Evolutionary conservation across 352 stramenopile species (phyloP).

Genomic region (Globisporangium rhizosaccharum): DNA sequence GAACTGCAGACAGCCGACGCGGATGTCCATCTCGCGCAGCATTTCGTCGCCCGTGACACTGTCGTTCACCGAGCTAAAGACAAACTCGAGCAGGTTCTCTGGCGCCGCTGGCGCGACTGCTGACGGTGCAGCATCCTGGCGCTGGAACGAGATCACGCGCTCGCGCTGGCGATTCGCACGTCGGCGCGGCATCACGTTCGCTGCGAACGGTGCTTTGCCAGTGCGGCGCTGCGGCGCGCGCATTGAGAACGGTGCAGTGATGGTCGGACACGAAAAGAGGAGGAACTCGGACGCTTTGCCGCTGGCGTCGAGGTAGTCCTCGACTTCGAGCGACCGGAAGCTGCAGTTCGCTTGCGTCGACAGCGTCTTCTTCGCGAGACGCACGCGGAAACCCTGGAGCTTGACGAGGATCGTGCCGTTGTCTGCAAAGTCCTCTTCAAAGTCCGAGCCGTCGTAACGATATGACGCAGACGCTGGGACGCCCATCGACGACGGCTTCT

Average conservation of each 20-base stretch:
- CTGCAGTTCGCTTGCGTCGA: conserved; percentile 68
- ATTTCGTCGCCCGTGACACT: conserved; percentile 48
- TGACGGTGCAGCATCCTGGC: conserved; percentile 13
- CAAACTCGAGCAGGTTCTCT: conserved; percentile 63
- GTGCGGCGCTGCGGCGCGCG: conserved; percentile 35
- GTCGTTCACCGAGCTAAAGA: conserved; percentile 53
- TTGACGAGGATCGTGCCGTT: conserved; percentile 71
- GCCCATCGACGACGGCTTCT: conserved; percentile 51
- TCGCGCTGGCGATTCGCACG: conserved; percentile 41
- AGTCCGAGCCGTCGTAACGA: conserved; percentile 51
- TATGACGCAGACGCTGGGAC: conserved; percentile 48
- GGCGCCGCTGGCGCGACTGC: conserved; percentile 15
- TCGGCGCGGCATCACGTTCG: conserved; percentile 22
- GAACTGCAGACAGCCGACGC: conserved; percentile 71
- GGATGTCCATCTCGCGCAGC: conserved; percentile 55
- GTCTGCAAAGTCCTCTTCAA: conserved; percentile 51
- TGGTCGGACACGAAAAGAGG: conserved; percentile 73
- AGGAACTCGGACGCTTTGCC: conserved; percentile 66
- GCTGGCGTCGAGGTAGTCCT: conserved; percentile 63
- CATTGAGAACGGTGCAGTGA: conserved; percentile 58
- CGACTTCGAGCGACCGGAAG: conserved; percentile 69
- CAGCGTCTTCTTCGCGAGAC: conserved; percentile 74
- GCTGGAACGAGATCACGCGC: conserved; percentile 62
- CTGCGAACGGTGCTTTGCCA: conserved; percentile 19
- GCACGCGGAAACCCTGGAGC: conserved; percentile 76